phyloP scores from a whole-genome alignment of 1,284 basidiomycete genomes.

The Tilletiopsis washingtonensis region DNA sequence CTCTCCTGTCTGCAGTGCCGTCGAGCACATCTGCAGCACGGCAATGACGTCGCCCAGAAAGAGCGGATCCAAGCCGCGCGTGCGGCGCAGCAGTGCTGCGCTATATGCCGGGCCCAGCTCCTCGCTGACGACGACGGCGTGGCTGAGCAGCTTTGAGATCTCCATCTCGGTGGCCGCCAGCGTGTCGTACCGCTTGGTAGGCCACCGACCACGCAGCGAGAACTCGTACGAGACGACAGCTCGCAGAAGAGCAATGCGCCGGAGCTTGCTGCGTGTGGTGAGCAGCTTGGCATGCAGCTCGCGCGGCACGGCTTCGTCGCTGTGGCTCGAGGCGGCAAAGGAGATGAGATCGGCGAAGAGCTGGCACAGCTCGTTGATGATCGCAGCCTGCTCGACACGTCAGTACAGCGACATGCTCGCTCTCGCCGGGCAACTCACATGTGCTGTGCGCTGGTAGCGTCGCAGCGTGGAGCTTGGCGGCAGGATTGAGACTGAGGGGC shows the following conservation, averaged over 20 bases:
- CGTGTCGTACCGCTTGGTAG: constrained; percentile 27
- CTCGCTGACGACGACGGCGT: constrained; percentile 33
- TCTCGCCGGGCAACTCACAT: no score
- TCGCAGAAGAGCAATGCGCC: constrained; percentile 48
- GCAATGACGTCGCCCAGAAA: constrained; percentile 63
- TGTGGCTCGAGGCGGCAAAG: constrained; percentile 25
- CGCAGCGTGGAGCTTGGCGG: constrained; percentile 49
- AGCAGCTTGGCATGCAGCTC: neutral
- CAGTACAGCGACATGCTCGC: no score
- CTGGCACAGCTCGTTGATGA: constrained; percentile 39
- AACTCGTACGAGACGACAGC: constrained; percentile 45
- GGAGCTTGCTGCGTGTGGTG: constrained; percentile 28
- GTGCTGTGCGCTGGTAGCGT: constrained; percentile 48
- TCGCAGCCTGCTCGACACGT: constrained; percentile 33
- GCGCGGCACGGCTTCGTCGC: neutral
- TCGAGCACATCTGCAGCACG: constrained; percentile 50
- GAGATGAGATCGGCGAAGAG: constrained; percentile 50
- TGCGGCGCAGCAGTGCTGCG: constrained; percentile 64
- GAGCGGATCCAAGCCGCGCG: constrained; percentile 66
- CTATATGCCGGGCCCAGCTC: constrained; percentile 24
- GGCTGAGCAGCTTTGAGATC: constrained; percentile 55
- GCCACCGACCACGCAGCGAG: constrained; percentile 43
- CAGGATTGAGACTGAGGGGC: constrained; percentile 28
- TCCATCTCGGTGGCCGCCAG: constrained; percentile 27
- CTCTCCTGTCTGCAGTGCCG: constrained; percentile 63